These are phyloP conservation scores for Plasmodium coatneyi DNA, from an alignment of 169 alveolate species.

Conservation along the genomic window DNA sequence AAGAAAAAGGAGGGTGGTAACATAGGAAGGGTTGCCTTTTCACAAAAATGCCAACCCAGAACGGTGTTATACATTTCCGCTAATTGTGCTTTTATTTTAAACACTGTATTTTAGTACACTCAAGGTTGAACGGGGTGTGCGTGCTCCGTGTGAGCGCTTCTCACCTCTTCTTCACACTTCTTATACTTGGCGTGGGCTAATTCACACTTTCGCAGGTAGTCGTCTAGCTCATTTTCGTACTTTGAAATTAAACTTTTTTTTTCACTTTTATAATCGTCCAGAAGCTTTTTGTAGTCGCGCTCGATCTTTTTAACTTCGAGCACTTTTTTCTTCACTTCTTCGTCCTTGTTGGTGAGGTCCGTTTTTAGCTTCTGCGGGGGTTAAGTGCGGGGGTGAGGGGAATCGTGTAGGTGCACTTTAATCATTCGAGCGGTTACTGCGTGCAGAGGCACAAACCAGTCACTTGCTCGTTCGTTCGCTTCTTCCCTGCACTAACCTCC, in stretches of 20 bases:
- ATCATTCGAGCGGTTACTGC: not conserved
- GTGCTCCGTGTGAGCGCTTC: not conserved
- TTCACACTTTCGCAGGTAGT: constrained; percentile 54
- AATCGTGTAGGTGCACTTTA: not conserved
- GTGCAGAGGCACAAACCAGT: not conserved
- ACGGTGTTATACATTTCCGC: not conserved
- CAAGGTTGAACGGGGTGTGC: not conserved
- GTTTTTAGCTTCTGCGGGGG: constrained; percentile 28
- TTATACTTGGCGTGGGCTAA: constrained; percentile 54
- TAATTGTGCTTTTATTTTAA: no score
- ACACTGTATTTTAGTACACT: not conserved
- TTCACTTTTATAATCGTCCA: constrained; percentile 70
- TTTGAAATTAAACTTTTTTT: constrained; percentile 52
- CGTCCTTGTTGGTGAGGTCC: constrained; percentile 43
- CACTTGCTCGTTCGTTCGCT: not conserved
- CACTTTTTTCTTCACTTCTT: constrained; percentile 46
- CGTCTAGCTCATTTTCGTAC: constrained; percentile 65
- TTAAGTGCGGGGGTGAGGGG: not conserved
- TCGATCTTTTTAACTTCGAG: constrained; percentile 49
- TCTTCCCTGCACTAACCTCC: constrained; percentile 12
- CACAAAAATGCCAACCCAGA: not conserved
- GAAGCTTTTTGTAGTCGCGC: constrained; percentile 54
- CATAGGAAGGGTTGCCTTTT: not conserved
- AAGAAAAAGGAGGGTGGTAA: not conserved
- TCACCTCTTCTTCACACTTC: constrained; percentile 65